Base-by-base conservation (phyloP, 2,329 filamentous ascomycete species). In the Ploettnerulaceae sp. region DNA sequence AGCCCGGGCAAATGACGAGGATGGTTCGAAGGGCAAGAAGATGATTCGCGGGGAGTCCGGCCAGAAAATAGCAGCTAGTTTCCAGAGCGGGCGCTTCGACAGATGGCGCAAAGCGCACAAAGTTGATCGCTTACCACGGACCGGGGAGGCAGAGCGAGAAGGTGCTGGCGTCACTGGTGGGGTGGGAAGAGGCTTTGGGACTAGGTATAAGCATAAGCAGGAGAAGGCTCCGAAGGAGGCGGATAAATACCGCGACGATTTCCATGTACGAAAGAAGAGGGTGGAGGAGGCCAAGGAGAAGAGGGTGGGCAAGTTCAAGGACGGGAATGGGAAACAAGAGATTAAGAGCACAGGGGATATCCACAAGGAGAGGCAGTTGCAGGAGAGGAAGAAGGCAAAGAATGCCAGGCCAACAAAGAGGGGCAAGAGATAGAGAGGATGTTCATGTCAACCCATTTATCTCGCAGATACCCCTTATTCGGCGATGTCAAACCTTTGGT, bases 81-180 rank as follows among this genome's bases (percentile, higher is more conserved):
- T 98, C 79, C 84, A 91, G 64, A 90, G 84, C 66, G 93, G 94
- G 26, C 83, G 91, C 35, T 98, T 95, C 71, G 90, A 97, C 64
- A 80, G 77, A 55, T 98, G 93, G 94, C 86, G 84, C 66, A 89
- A 86, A 64, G 81, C 84, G 15, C 87, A 97, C 70, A 86, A 88
- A 55, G 73, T 97, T 36, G 81, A 82, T 47, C 77, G 82, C 14
- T 68, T 95, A 62, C 90, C 90, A 7, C 78, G 84, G 33, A 85
- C 90, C 25, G 93, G 94, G 54, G 91, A 97, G 67, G 67, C 76
- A 34, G 93, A 97, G 68, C 74, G 69, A 57, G 48, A 67, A 55
- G 58, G 62, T 43, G 57, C 61, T 36, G 58, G 61, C n/a, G 56
- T 56, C 22, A 54, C 57, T 45, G 58, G 61, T 41, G 49, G 59